Evolutionary conservation across 106 monocot species (phyloP).

Genomic region (Acanthochlamys bracteata): DNA sequence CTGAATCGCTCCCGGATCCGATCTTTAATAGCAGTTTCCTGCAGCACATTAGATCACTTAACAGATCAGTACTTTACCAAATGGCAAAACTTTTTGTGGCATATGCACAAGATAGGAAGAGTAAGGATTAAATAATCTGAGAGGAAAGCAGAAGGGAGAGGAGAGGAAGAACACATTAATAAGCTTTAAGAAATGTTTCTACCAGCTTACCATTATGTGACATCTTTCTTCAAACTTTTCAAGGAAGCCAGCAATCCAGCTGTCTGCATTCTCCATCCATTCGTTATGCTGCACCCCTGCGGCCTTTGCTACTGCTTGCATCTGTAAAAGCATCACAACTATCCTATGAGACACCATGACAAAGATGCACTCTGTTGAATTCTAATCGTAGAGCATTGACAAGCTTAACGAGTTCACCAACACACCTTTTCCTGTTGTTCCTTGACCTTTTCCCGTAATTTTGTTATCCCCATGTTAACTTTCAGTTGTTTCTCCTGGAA

Average conservation of each 20-base stretch:
- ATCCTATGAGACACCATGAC: background rate
- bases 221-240: slow-evolving; percentile 82
- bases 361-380: background rate
- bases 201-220: slow-evolving; percentile 53
- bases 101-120: background rate
- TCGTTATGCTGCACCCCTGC: slow-evolving; percentile 42
- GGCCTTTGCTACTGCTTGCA: slow-evolving; percentile 63
- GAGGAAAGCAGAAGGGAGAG: background rate
- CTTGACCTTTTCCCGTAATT: slow-evolving; percentile 63
- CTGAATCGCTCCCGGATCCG: slow-evolving; percentile 64
- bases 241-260: slow-evolving; percentile 69
- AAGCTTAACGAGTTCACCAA: slow-evolving; percentile 3
- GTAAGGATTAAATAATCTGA: background rate
- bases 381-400: background rate
- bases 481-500: slow-evolving; percentile 65
- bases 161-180: background rate
- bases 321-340: slow-evolving; percentile 17
- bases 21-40: slow-evolving; percentile 84
- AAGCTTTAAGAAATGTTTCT: background rate
- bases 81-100: background rate
- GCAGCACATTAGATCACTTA: background rate
- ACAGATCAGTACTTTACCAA: background rate
- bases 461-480: slow-evolving; percentile 73
- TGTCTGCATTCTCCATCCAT: slow-evolving; percentile 71
- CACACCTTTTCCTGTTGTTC: slow-evolving; percentile 68